Base-by-base conservation (phyloP, 495 filamentous ascomycete genomes). In the Aspergillus olivimuriae region DNA sequence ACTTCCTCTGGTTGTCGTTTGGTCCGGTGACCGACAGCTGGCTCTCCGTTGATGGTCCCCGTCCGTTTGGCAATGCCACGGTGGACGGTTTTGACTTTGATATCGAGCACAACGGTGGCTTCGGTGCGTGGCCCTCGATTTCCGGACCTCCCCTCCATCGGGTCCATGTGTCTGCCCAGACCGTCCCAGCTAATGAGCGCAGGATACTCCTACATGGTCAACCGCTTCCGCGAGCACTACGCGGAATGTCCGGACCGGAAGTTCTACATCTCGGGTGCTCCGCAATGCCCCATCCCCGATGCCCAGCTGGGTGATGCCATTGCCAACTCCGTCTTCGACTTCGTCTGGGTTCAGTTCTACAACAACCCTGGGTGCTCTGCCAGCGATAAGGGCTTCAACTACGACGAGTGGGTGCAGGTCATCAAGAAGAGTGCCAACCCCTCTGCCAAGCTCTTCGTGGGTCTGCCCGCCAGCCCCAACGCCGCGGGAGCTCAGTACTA, bases 61-160 rank as follows among this genome's bases (percentile, higher is more conserved):
- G 82, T 43, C 84, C 84, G 1, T 85, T 87, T 51, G 73, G 74
- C 7, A 51, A 70, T 21, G 73, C 75, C 18, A 62, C 75, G 5
- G 58, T 87, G 41, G 84, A 89, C 60, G 83, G 84, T 3, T 87
- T 87, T 45, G 84, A 89, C 50, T 75, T 85, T 50, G 80, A 84
- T 63, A 72, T 82, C 26, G 81, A 85, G 53, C 48, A 63, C 53
- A 46, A 63, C 57, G 51, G 72, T 56, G 22, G 56, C 54, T 34
- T 53, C 63, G 59, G 76, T 71, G 75, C 46, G 66, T 60, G 53
- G 34, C 42, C 43, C n/a, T 38, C 28, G 8, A 39, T 48, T 11
- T 30, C n/a, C n/a, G n/a, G n/a, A n/a, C 39, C 26, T 31, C 41
- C 1, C 39, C 42, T 9, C 43, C 23, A 18, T 34, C 35, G 12